phyloP scores from a whole-genome alignment of 768 basidiomycete genomes.

The Fomitopsis pulvina region DNA sequence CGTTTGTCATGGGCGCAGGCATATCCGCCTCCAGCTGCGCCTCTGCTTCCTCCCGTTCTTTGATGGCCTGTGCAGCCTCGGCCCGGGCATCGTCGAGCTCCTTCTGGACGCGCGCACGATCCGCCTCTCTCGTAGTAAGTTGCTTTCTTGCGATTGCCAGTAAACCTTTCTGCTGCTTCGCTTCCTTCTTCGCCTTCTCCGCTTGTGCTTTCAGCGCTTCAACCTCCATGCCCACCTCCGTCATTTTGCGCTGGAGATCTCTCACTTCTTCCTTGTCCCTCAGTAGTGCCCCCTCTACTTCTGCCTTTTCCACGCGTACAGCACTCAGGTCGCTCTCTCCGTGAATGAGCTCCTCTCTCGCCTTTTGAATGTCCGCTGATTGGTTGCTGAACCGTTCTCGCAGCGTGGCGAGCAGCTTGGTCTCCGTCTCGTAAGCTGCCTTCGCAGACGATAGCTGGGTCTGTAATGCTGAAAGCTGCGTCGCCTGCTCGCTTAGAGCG shows the following conservation, averaged over 20 bases:
- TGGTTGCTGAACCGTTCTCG: slow-evolving; percentile 66
- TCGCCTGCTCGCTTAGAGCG: slow-evolving; percentile 57
- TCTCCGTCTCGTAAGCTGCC: slow-evolving; percentile 82
- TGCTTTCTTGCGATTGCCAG: slow-evolving; percentile 95
- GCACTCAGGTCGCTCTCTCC: slow-evolving; percentile 92
- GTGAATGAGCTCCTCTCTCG: slow-evolving; percentile 73
- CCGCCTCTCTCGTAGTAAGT: slow-evolving; percentile 74
- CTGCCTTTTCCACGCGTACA: slow-evolving; percentile 81
- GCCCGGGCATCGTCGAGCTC: slow-evolving; percentile 63
- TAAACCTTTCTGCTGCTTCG: slow-evolving; percentile 92
- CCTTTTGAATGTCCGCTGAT: slow-evolving; percentile 61
- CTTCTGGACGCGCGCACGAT: slow-evolving; percentile 60
- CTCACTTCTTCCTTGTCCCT: slow-evolving; percentile 94
- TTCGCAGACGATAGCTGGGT: slow-evolving; percentile 79
- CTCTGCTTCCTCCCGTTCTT: slow-evolving; percentile 53
- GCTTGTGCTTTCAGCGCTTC: slow-evolving; percentile 63
- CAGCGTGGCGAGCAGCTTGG: slow-evolving; percentile 55
- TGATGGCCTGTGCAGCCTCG: slow-evolving; percentile 44
- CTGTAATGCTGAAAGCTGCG: slow-evolving; percentile 74
- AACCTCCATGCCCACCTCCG: slow-evolving; percentile 69
- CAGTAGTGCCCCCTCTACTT: slow-evolving; percentile 80
- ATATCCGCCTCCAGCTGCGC: slow-evolving; percentile 35
- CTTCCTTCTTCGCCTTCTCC: slow-evolving; percentile 89
- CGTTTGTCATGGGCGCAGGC: slow-evolving; percentile 17
- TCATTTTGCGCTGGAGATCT: slow-evolving; percentile 78